These are phyloP conservation scores for Geranium brycei DNA, from an alignment of 345 rosid genomes.

Conservation along the genomic window DNA sequence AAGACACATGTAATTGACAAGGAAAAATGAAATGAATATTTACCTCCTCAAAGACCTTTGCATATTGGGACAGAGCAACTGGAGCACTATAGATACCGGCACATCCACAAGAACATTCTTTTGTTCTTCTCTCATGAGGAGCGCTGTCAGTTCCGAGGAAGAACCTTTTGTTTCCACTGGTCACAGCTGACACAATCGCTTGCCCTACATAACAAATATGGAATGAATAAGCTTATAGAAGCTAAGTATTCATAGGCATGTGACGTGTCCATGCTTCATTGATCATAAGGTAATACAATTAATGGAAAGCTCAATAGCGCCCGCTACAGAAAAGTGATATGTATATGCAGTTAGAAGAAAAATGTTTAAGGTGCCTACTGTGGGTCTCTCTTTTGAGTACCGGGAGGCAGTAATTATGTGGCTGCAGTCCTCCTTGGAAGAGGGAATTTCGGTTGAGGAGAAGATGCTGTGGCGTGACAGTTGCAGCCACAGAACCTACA, in stretches of 20 bases:
- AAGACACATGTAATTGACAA: background rate
- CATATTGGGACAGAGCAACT: conserved; percentile 51
- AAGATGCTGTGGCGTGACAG: conserved; percentile 94
- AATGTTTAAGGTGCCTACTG: conserved; percentile 27
- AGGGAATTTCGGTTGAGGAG: conserved; percentile 81
- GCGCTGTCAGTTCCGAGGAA: conserved; percentile 99
- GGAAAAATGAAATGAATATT: conserved; percentile 2
- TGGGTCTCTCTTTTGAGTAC: conserved; percentile 89
- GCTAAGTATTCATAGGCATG: background rate
- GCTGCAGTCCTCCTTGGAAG: conserved; percentile 90
- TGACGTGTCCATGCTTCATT: background rate
- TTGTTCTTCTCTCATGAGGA: conserved; percentile 70
- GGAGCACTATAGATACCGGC: conserved; percentile 85
- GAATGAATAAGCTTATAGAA: background rate
- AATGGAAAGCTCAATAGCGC: background rate
- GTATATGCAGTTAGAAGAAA: background rate
- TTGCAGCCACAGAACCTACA: conserved; percentile 67
- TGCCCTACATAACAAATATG: conserved; percentile 35
- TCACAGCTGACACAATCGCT: conserved; percentile 81
- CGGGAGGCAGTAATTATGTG: conserved; percentile 89
- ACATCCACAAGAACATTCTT: conserved; percentile 83
- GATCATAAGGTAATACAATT: background rate
- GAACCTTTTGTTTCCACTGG: conserved; percentile 72
- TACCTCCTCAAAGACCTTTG: conserved; percentile 80
- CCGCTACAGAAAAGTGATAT: background rate